phyloP scores from a whole-genome alignment of 306 rosid species.

The Prunus armeniaca region DNA sequence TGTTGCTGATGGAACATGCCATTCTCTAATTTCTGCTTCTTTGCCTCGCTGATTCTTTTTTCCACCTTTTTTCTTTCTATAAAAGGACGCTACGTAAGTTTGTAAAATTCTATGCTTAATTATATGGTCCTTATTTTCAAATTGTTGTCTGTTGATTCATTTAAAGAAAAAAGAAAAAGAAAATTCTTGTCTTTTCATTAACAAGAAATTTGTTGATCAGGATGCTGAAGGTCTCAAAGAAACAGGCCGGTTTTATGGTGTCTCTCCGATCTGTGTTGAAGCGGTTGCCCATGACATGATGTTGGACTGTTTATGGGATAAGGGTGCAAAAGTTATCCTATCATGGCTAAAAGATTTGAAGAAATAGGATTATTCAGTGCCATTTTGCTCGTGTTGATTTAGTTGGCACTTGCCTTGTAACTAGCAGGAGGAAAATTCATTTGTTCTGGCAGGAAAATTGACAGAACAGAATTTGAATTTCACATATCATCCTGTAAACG shows the following conservation, averaged over 20 bases:
- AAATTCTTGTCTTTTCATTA: too few relatives aligned
- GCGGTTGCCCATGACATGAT: constrained; percentile 85
- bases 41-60: background rate
- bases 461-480: too few relatives aligned
- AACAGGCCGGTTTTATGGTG: constrained; percentile 68
- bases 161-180: too few relatives aligned
- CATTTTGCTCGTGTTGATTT: background rate
- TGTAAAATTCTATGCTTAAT: background rate
- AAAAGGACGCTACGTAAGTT: background rate
- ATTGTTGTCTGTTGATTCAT: background rate
- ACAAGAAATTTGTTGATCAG: constrained; percentile 26
- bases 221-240: constrained; percentile 67
- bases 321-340: constrained; percentile 61
- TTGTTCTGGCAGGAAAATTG: too few relatives aligned
- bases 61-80: background rate
- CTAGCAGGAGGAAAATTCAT: too few relatives aligned
- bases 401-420: too few relatives aligned
- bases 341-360: constrained; percentile 57
- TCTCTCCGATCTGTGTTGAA: constrained; percentile 51
- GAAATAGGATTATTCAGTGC: constrained; percentile 7
- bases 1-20: background rate
- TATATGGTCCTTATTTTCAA: background rate
- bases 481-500: too few relatives aligned
- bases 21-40: background rate
- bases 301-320: constrained; percentile 78